Conservation (phyloP, 768 basidiomycete species). For the Tephrocybe sp. region DNA sequence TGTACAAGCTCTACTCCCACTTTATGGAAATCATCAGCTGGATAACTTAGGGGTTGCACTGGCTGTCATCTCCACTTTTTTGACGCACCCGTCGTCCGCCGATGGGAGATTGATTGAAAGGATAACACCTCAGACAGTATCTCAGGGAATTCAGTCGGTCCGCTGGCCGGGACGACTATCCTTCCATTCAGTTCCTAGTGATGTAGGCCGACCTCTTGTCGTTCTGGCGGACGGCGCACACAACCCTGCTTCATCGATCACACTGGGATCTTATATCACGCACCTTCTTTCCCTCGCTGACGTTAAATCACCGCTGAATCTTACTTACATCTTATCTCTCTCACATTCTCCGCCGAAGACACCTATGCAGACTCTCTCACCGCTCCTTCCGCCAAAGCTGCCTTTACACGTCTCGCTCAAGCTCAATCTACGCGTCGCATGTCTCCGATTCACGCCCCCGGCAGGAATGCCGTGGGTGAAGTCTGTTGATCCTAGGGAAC, state of each 20-base stretch:
- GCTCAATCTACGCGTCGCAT: constrained; percentile 47
- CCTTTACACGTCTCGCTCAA: constrained; percentile 23
- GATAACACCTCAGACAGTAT: constrained; percentile 52
- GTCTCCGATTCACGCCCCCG: constrained; percentile 68
- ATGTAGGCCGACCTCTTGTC: constrained; percentile 27
- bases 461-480: constrained; percentile 96
- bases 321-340: constrained; percentile 78
- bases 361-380: constrained; percentile 66
- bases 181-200: constrained; percentile 46
- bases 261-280: constrained; percentile 66
- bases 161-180: constrained; percentile 86
- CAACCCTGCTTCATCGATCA: constrained; percentile 75
- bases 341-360: constrained; percentile 89
- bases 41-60: constrained; percentile 79
- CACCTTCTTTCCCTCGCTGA: constrained; percentile 26
- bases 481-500: constrained; percentile 50
- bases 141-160: constrained; percentile 55
- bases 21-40: constrained; percentile 83
- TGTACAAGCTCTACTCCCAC: constrained; percentile 53
- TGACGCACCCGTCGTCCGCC: constrained; percentile 37
- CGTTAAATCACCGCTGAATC: constrained; percentile 27
- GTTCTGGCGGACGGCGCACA: constrained; percentile 93
- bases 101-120: constrained; percentile 23
- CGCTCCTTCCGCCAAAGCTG: constrained; percentile 53
- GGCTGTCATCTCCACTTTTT: constrained; percentile 57